Conservation (phyloP, 441 rosid species). For the Syzygium syzygioides region DNA sequence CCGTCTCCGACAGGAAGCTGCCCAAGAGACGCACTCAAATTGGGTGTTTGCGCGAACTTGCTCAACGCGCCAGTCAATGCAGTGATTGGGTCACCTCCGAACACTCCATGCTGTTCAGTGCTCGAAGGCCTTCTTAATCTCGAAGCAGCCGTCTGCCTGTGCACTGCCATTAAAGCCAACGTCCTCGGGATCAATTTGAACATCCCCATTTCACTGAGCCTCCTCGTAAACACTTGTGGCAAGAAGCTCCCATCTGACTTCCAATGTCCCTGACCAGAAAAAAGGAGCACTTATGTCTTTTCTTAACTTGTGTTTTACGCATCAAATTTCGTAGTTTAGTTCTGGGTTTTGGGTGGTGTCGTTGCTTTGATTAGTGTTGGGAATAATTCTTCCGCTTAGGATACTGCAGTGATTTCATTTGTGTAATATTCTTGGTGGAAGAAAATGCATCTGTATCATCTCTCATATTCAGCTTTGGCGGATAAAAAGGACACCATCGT, state of each 20-base stretch:
- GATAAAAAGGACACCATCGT: background rate
- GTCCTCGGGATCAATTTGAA: conserved; percentile 51
- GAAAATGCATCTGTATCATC: background rate
- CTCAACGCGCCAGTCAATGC: conserved; percentile 37
- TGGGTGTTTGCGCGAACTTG: conserved; percentile 50
- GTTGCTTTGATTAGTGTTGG: background rate
- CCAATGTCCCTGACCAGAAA: conserved; percentile 28
- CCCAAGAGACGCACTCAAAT: conserved; percentile 46
- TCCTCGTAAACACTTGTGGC: conserved; percentile 56
- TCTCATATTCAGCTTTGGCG: background rate
- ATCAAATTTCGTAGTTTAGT: background rate
- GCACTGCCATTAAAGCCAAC: conserved; percentile 68
- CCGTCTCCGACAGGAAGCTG: conserved; percentile 21
- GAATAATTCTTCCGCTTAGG: background rate
- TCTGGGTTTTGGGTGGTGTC: background rate
- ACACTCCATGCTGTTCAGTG: conserved; percentile 45
- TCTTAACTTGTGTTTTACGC: background rate
- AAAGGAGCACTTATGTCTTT: background rate
- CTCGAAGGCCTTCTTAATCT: conserved; percentile 50
- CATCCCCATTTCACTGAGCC: conserved; percentile 49
- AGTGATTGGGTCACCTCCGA: conserved; percentile 43
- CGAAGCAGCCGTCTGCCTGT: conserved; percentile 64
- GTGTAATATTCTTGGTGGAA: background rate
- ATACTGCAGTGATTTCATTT: background rate
- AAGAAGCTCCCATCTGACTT: conserved; percentile 56